Evolutionary conservation across 495 filamentous ascomycete genomes (phyloP).

Genomic region (Parachaetomium inaequale): DNA sequence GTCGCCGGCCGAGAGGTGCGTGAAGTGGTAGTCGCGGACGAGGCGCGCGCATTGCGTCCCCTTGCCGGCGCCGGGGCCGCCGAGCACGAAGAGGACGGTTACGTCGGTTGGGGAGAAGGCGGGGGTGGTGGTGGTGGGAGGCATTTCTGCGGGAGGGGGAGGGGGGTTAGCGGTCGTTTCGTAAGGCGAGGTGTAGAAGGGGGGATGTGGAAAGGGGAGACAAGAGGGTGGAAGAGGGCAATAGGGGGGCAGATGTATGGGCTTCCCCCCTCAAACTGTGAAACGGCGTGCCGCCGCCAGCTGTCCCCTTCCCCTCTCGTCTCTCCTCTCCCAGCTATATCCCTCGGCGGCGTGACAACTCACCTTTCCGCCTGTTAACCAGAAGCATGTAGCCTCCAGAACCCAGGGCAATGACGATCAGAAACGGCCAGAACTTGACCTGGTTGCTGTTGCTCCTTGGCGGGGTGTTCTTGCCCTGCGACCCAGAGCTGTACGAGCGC

Average conservation of each 20-base stretch:
- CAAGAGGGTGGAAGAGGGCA: not conserved
- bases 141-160: conserved; percentile 19
- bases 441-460: conserved; percentile 30
- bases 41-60: conserved; percentile 87
- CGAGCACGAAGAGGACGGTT: conserved; percentile 84
- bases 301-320: not conserved
- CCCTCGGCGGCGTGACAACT: conserved; percentile 7
- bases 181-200: not conserved
- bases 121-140: conserved; percentile 39
- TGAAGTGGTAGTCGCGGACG: conserved; percentile 86
- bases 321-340: not conserved
- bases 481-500: conserved; percentile 33
- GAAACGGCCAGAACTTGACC: conserved; percentile 51
- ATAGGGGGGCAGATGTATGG: no score
- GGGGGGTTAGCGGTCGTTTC: not conserved
- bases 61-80: conserved; percentile 74
- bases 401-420: conserved; percentile 45
- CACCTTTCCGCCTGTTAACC: conserved; percentile 35
- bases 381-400: conserved; percentile 47
- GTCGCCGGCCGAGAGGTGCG: conserved; percentile 89
- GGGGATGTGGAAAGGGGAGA: not conserved
- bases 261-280: not conserved
- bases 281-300: not conserved
- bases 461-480: conserved; percentile 9
- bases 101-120: conserved; percentile 77